Conservation (phyloP, 2,329 filamentous ascomycete genomes). For the Dichotomopilus funicola region DNA sequence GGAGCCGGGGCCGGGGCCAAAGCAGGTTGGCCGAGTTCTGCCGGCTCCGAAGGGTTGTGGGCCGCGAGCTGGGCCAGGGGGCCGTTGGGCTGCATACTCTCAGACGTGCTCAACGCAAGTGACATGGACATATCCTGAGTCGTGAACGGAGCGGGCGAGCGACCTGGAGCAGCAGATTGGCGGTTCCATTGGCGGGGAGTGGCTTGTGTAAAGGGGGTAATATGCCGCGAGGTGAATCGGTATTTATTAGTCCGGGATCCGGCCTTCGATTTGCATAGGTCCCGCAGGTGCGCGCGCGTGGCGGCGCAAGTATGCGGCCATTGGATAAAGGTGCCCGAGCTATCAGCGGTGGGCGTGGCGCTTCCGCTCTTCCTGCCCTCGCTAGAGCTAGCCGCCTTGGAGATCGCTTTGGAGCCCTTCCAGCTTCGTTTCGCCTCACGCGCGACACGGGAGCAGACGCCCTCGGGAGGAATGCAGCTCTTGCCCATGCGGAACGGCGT, state of each 20-base stretch:
- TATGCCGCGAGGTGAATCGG: constrained; percentile 46
- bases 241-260: constrained; percentile 36
- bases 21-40: constrained; percentile 1
- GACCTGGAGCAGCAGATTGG: constrained; percentile 41
- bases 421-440: constrained; percentile 60
- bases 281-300: constrained; percentile 55
- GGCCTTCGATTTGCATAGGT: constrained; percentile 54
- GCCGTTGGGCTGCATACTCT: constrained; percentile 57
- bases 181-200: constrained; percentile 45
- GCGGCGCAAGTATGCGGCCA: constrained; percentile 61
- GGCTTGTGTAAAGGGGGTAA: constrained; percentile 49
- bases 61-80: constrained; percentile 55
- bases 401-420: constrained; percentile 50
- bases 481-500: constrained; percentile 60
- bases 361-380: constrained; percentile 43
- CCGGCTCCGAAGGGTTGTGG: constrained; percentile 30
- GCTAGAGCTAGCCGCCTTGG: constrained; percentile 21
- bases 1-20: no score
- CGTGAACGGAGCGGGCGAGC: constrained; percentile 46
- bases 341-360: constrained; percentile 48
- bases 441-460: constrained; percentile 59
- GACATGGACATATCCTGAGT: constrained; percentile 58
- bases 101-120: constrained; percentile 55
- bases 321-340: constrained; percentile 43
- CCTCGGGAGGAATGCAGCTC: constrained; percentile 57